Base-by-base conservation (phyloP, 768 basidiomycete genomes). In the Xerocomellus amylosporus region DNA sequence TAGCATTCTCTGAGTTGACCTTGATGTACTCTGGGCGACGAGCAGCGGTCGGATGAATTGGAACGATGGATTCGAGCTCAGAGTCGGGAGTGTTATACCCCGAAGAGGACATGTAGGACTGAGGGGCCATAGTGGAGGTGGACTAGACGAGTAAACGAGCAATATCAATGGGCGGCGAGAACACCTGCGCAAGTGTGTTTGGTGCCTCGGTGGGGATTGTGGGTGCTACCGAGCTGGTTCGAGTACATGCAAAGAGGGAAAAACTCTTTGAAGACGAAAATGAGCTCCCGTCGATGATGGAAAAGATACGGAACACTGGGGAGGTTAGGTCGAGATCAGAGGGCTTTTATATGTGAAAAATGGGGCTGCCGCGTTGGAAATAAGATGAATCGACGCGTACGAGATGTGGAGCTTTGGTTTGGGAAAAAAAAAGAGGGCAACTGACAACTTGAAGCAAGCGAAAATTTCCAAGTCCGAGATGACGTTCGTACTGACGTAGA, bases 171-270 rank as follows among this genome's bases (percentile, higher is more conserved):
- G 54, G 70, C 55, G 74, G 78, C 78, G 50, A 91, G 70, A 67
- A 87, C 82, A 60, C 85, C 83, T 63, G 89, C 82, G 69, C 76
- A 75, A 62, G 87, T 84, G 80, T 95, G 93, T 71, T 90, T 93
- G 66, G 68, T 72, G 78, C 93, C 93, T 85, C 91, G 81, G 78
- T 89, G 82, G 65, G 82, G 80, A 77, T 95, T 95, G 78, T 95
- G 93, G 63, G 84, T 77, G 74, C 87, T 89, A 74, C 87, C 86
- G 63, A 94, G 88, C 73, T 87, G 86, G 89, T 95, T 94, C 61
- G 89, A 91, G 90, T 87, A 96, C 93, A 94, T 94, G 83, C 88
- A 91, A 78, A 64, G 69, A 66, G 67, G 75, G 76, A 71, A 77
- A 70, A 57, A 62, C 70, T 59, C 66, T 55, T 55, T 50, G 61